A percentile compares a stretch with the other conserved stretches of the same genome.
Conservation (phyloP, 2,329 filamentous ascomycete species). For the Talaromyces sp. region DNA sequence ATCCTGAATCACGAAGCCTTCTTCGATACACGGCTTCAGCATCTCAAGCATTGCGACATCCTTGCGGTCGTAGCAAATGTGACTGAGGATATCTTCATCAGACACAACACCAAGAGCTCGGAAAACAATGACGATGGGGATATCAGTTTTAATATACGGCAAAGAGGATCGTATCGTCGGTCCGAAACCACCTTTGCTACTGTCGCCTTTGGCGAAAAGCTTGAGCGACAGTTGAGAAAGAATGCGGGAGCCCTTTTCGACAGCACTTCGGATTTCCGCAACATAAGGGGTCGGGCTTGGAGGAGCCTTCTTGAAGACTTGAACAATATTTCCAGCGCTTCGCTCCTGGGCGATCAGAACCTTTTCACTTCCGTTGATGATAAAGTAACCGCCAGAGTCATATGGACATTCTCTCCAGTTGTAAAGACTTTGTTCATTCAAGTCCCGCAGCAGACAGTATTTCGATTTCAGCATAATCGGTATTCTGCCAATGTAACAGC, state of each 20-base stretch:
- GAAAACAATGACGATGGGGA: constrained; percentile 94
- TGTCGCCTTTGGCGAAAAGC: constrained; percentile 78
- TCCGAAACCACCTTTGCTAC: constrained; percentile 72
- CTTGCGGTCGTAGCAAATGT: constrained; percentile 92
- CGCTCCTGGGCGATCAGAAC: constrained; percentile 96
- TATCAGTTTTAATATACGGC: constrained; percentile 88
- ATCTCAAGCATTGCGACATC: constrained; percentile 98
- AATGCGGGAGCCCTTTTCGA: constrained; percentile 91
- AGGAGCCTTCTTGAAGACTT: constrained; percentile 95
- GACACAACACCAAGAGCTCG: constrained; percentile 92
- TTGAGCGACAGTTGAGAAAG: constrained; percentile 92
- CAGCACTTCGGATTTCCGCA: constrained; percentile 90
- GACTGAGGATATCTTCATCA: constrained; percentile 95
- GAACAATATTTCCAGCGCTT: constrained; percentile 95
- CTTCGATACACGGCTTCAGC: constrained; percentile 93
- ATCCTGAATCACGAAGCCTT: constrained; percentile 94
- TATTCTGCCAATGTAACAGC: constrained; percentile 78
- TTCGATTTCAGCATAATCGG: constrained; percentile 98
- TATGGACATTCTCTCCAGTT: constrained; percentile 95
- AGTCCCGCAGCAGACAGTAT: constrained; percentile 81
- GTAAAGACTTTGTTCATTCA: constrained; percentile 81
- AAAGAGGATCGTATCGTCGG: constrained; percentile 86
- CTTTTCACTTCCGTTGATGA: constrained; percentile 99
- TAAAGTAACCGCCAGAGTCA: constrained; percentile 96
- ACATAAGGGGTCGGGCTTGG: constrained; percentile 90